Base-by-base conservation (phyloP, 768 basidiomycete genomes). In the Auricularia sp. region DNA sequence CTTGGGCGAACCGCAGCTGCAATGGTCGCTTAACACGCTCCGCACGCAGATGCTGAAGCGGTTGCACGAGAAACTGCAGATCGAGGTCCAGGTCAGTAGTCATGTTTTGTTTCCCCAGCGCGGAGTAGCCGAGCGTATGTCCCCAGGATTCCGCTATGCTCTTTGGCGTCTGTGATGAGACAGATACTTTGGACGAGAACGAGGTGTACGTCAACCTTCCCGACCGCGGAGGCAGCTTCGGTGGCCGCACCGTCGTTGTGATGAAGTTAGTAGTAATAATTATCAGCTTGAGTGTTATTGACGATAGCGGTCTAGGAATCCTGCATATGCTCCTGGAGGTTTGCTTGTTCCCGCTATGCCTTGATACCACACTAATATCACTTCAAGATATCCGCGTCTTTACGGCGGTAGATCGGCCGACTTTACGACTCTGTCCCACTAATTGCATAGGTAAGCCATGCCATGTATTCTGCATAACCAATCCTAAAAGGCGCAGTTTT, bases 141-240 rank as follows among this genome's bases (percentile, higher is more conserved):
- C 8, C 8, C 39, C 7, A 72, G 71, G 62, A 67, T 35, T 70
- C 71, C 1, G 64, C 58, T 1, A 62, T 68, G 37, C 37, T 72
- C 1, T 61, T 67, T 51, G 71, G 71, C 13, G 69, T 72, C 1
- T 68, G 68, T 3, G 71, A 72, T 59, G 68, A 70, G 63, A 64
- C 66, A 7, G 68, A 65, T 3, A 63, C 68, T 1, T 67, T 72
- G 3, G 54, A 69, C n/a, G 68, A 69, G 8, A 67, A 68, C n/a
- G 68, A 72, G 45, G 69, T 72, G 11, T 72, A 68, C 62, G 65
- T 72, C 16, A 71, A 70, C 63, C 13, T 71, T 16, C 67, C 71
- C 3, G 34, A 42, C 2, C 66, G 62, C 36, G 69, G 67, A 8
- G 69, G 39, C 39, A 5, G 67, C 6, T 64, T 68, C 5, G 64